phyloP scores from a whole-genome alignment of 75 land plant genomes.

The Pinus tabuliformis region DNA sequence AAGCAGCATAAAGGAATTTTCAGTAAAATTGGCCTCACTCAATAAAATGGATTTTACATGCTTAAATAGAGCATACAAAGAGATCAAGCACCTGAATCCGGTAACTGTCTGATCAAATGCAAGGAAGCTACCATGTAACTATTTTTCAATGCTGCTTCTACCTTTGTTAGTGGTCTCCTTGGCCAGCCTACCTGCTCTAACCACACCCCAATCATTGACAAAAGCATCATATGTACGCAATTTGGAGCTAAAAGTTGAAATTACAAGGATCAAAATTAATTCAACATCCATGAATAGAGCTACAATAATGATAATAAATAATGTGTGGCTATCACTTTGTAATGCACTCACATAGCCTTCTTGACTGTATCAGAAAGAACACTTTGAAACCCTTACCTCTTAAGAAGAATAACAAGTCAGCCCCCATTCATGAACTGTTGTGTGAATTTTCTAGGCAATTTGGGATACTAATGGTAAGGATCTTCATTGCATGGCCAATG shows the following conservation, averaged over 20 bases:
- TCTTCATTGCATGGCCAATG: no score
- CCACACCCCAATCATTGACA: slow-evolving; percentile 11
- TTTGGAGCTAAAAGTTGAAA: background rate
- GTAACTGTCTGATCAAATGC: slow-evolving; percentile 49
- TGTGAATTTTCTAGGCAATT: no score
- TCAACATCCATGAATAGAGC: background rate
- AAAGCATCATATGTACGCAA: background rate
- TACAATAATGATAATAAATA: background rate
- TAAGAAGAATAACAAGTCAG: no score
- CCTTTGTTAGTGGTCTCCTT: slow-evolving; percentile 78
- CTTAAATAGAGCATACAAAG: background rate
- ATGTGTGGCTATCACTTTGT: background rate
- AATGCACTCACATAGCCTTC: background rate
- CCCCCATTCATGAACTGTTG: no score
- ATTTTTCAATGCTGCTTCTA: slow-evolving; percentile 84
- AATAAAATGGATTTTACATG: background rate
- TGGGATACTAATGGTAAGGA: no score
- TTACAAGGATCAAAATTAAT: background rate
- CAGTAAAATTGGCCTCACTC: background rate
- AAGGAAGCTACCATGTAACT: slow-evolving; percentile 93
- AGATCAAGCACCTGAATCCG: slow-evolving; percentile 43
- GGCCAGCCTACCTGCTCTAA: slow-evolving; percentile 94
- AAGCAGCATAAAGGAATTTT: background rate
- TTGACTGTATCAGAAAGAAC: background rate
- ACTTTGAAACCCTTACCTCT: no score